Base-by-base conservation (phyloP, 352 stramenopile species). In the Phytopythium oedochilum region DNA sequence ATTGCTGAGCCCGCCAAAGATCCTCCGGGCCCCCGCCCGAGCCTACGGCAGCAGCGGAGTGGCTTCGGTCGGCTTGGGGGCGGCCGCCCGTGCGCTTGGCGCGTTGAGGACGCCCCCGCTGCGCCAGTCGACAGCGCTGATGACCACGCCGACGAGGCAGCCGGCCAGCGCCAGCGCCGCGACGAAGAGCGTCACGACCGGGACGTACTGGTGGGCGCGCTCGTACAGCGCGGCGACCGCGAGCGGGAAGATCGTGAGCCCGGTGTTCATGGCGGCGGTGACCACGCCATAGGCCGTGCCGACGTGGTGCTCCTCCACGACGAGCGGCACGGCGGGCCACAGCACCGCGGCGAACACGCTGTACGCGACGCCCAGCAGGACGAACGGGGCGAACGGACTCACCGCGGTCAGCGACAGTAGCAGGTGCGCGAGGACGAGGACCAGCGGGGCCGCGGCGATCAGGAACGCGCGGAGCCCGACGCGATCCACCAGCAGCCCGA, bases 271-370 rank as follows among this genome's bases (percentile, higher is more conserved):
- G 36, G 97, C 92, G 17, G 88, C 91, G n/a, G 89, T 97, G 62
- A 98, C 94, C 12, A 94, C 77, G 22, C 94, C 94, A 66, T 97
- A 98, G 2, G 91, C 94, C 38, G 86, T 96, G 39, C 92, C 94
- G n/a, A 94, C 83, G 38, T 90, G 86, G 55, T 91, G 80, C 44
- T 83, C 68, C 40, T 95, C 73, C 11, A 98, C 91, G 43, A 97
- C 81, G 39, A 97, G 81, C 67, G 89, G 86, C 25, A 98, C 86
- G 0, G 86, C 96, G 7, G 93, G 93, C 93, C 92, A 98, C 23
- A 98, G 51, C 15, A 92, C 90, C 9, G 93, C 86, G 3, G 92
- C 92, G 69, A 96, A 98, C 17, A 97, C 78, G 36, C 86, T 94
- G 64, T 98, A 98, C 9, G 88, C 88, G 12, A 98, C 66, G 18